Percentiles rank a stretch among this genome's conserved stretches.
phyloP scores from a whole-genome alignment of 176 grass and related monocot species.

The Panicum miliaceum region DNA sequence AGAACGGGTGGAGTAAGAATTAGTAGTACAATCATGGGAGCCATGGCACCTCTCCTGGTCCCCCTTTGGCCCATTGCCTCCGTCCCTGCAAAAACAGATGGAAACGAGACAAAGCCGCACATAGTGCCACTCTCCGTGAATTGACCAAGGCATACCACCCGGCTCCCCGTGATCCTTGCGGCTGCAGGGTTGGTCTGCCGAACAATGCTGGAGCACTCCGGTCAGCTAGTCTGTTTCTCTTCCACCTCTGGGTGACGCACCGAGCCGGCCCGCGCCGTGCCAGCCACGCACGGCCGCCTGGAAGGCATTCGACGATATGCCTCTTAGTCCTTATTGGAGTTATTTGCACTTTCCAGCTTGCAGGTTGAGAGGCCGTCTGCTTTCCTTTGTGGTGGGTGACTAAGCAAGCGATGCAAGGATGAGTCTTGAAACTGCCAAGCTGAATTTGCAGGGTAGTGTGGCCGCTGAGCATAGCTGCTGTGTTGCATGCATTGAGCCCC shows the following conservation, averaged over 20 bases:
- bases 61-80: too few species aligned
- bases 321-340: background rate
- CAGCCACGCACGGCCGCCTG: background rate
- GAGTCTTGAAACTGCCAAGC: background rate
- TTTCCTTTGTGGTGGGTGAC: background rate
- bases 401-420: background rate
- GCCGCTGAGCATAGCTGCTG: background rate
- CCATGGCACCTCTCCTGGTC: too few species aligned
- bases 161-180: background rate
- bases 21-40: too few species aligned
- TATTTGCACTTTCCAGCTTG: background rate
- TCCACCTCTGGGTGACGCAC: background rate
- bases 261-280: too few species aligned
- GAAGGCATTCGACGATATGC: conserved; percentile 8
- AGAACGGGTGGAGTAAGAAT: too few species aligned
- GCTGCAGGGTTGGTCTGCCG: background rate
- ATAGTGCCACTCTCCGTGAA: too few species aligned
- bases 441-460: background rate
- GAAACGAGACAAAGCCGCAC: too few species aligned
- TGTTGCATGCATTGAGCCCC: too few species aligned
- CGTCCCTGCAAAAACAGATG: too few species aligned
- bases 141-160: too few species aligned
- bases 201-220: background rate
- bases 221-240: background rate
- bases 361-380: background rate